phyloP scores from a whole-genome alignment of 2,329 filamentous ascomycete species.

The Paracamarosporium sp. region DNA sequence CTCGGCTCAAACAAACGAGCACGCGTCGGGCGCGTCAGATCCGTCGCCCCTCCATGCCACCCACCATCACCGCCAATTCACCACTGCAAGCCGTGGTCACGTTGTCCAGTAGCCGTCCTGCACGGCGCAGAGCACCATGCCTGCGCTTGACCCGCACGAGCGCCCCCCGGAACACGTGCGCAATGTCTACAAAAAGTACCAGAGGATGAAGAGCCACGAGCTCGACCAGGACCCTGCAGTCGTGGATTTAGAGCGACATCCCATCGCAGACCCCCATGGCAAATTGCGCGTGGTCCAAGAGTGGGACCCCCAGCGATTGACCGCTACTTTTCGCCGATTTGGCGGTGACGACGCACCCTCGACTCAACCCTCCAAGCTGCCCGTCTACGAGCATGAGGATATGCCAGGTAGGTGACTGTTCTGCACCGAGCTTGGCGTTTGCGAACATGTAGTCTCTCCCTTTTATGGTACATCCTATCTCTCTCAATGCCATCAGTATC shows the following conservation, averaged over 20 bases:
- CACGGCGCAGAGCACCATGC: slow-evolving; percentile 20
- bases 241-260: slow-evolving; percentile 40
- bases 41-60: neutral
- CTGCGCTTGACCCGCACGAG: slow-evolving; percentile 73
- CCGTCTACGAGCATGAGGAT: slow-evolving; percentile 68
- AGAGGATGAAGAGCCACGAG: slow-evolving; percentile 63
- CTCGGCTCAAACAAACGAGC: neutral
- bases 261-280: slow-evolving; percentile 34
- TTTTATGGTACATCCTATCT: neutral
- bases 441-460: neutral
- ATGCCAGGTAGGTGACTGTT: slow-evolving; percentile 72
- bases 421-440: too few relatives aligned
- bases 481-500: neutral
- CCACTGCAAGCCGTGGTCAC: neutral
- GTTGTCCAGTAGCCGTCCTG: too few relatives aligned
- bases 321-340: slow-evolving; percentile 32
- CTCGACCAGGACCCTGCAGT: slow-evolving; percentile 57
- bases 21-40: slow-evolving; percentile 4
- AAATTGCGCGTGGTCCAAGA: slow-evolving; percentile 32
- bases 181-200: slow-evolving; percentile 76
- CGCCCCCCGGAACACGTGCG: slow-evolving; percentile 75
- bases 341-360: slow-evolving; percentile 17
- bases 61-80: neutral
- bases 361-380: slow-evolving; percentile 15
- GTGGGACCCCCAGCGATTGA: slow-evolving; percentile 24